These are phyloP conservation scores for Entoloma clypeatum DNA, from an alignment of 1,284 basidiomycete species.

Conservation along the genomic window DNA sequence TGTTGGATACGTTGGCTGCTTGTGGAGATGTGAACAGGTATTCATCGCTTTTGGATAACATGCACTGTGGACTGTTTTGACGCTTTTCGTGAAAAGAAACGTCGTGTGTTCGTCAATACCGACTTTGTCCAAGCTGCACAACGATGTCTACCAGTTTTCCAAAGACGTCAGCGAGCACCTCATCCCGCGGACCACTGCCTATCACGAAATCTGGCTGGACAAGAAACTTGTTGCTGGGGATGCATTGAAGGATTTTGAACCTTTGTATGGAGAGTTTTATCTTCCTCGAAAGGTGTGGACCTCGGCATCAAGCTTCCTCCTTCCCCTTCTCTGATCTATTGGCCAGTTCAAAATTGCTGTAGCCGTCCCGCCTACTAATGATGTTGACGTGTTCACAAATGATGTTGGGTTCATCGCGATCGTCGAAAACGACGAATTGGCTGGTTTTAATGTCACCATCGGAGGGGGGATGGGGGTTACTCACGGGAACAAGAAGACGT, in stretches of 20 bases:
- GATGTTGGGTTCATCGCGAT: slow-evolving; percentile 96
- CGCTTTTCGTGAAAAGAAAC: slow-evolving; percentile 50
- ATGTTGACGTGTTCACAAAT: slow-evolving; percentile 95
- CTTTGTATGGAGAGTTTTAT: slow-evolving; percentile 96
- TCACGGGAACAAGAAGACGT: slow-evolving; percentile 98
- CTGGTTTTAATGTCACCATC: slow-evolving; percentile 87
- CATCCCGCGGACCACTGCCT: slow-evolving; percentile 88
- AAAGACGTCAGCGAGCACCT: slow-evolving; percentile 85
- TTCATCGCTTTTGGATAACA: slow-evolving; percentile 4
- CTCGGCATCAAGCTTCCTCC: slow-evolving; percentile 7
- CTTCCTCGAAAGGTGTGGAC: slow-evolving; percentile 87
- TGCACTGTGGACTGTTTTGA: slow-evolving; percentile 11
- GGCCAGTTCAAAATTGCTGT: slow-evolving; percentile 94
- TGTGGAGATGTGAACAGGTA: slow-evolving; percentile 97
- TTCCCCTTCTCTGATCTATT: slow-evolving; percentile 4
- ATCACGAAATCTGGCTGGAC: slow-evolving; percentile 99
- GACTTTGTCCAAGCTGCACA: slow-evolving; percentile 80
- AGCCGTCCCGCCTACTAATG: slow-evolving; percentile 95
- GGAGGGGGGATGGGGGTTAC: slow-evolving; percentile 99
- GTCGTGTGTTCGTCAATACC: slow-evolving; percentile 94
- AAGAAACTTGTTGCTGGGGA: slow-evolving; percentile 92
- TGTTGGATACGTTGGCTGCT: slow-evolving; percentile 96
- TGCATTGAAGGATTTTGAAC: slow-evolving; percentile 91
- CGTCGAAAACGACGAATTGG: slow-evolving; percentile 67
- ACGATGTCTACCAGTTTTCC: slow-evolving; percentile 84